These are phyloP conservation scores for Medicago arabica DNA, from an alignment of 306 rosid genomes.

Conservation along the genomic window DNA sequence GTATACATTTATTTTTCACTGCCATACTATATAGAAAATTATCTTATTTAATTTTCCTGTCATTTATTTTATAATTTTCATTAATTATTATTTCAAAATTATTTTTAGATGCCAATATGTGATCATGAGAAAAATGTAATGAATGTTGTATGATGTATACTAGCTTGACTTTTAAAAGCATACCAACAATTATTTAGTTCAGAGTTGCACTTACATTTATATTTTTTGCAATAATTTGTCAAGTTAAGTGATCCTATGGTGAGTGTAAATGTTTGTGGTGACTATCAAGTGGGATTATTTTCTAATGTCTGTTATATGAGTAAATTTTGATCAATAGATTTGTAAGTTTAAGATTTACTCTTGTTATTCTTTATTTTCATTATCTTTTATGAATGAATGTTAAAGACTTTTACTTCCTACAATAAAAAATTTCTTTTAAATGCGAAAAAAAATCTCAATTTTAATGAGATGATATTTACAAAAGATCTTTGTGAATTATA, in stretches of 20 bases:
- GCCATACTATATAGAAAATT: background rate
- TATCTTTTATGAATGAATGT: background rate
- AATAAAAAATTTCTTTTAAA: too few species aligned
- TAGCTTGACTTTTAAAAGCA: background rate
- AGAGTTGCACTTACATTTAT: background rate
- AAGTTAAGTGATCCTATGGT: background rate
- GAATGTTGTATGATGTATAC: background rate
- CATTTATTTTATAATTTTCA: background rate
- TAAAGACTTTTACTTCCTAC: background rate
- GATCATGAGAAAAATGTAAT: background rate
- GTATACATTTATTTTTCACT: constrained; percentile 44
- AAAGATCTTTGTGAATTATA: too few species aligned
- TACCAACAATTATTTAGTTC: background rate
- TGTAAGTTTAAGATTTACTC: background rate
- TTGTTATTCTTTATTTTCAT: background rate
- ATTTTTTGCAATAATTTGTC: background rate
- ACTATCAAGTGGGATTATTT: too few species aligned
- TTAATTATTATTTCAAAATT: background rate
- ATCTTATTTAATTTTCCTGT: background rate
- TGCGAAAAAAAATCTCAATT: too few species aligned
- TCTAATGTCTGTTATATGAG: too few species aligned
- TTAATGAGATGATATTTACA: too few species aligned
- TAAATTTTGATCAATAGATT: too few species aligned
- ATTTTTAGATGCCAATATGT: background rate
- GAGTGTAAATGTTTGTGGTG: too few species aligned